A percentile compares a stretch with the other conserved stretches of the same genome.
phyloP scores from a whole-genome alignment of 164 flowering plant genomes.

The Sextonia rubra region DNA sequence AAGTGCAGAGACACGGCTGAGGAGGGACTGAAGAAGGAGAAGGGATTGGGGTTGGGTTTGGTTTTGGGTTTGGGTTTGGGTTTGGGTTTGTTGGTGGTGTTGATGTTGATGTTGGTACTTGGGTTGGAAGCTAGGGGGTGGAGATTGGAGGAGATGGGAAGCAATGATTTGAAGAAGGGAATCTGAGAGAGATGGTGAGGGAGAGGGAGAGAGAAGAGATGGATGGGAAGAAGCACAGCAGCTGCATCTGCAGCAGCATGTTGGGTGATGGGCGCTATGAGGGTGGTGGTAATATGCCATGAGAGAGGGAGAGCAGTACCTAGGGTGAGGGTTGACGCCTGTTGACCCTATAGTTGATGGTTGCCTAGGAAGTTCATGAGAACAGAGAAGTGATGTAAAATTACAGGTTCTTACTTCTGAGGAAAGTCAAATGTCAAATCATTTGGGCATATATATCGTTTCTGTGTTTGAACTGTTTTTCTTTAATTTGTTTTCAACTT shows the following conservation, averaged over 20 bases:
- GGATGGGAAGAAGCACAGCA: slow-evolving; percentile 9
- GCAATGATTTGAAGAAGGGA: slow-evolving; percentile 38
- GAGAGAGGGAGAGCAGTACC: slow-evolving; percentile 4
- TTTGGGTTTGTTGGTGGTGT: slow-evolving; percentile 9
- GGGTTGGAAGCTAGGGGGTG: slow-evolving; percentile 17
- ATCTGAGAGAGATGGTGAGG: slow-evolving; percentile 22
- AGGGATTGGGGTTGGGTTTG: slow-evolving; percentile 20
- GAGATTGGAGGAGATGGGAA: slow-evolving; percentile 37
- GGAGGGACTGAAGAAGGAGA: slow-evolving; percentile 52
- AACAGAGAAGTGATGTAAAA: too few relatives aligned
- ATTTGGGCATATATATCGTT: too few relatives aligned
- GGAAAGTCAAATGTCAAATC: too few relatives aligned
- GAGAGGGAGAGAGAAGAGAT: slow-evolving; percentile 12
- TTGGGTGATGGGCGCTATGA: slow-evolving; percentile 22
- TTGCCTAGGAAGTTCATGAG: too few relatives aligned
- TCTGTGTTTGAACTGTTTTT: too few relatives aligned
- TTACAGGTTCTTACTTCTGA: too few relatives aligned
- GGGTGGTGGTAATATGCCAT: slow-evolving; percentile 48
- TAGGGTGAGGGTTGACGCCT: background rate
- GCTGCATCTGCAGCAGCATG: slow-evolving; percentile 16
- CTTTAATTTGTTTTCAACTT: too few relatives aligned
- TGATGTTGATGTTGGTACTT: slow-evolving; percentile 7
- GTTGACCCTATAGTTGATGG: background rate
- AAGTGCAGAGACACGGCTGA: slow-evolving; percentile 29
- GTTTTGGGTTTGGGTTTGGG: slow-evolving; percentile 7